Conservation (phyloP, 305 asterid genomes). For the Solanum hybrid region DNA sequence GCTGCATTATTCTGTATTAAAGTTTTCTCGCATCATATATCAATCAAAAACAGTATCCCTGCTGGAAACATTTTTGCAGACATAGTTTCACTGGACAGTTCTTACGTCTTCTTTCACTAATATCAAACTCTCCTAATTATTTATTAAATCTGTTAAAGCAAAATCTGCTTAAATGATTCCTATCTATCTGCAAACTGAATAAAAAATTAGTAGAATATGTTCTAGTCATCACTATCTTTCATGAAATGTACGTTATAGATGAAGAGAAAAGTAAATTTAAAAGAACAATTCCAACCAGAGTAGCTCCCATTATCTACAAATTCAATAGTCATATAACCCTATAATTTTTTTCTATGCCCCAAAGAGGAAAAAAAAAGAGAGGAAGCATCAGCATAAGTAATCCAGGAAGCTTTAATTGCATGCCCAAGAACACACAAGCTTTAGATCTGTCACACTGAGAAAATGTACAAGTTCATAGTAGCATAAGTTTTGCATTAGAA, state of each 20-base stretch:
- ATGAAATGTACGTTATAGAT: neutral
- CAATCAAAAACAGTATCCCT: neutral
- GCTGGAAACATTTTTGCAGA: neutral
- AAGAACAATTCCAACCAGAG: neutral
- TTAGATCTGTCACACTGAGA: neutral
- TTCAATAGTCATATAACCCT: neutral
- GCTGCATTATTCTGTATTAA: neutral
- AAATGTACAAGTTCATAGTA: neutral
- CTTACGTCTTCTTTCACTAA: neutral
- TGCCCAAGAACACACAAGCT: neutral
- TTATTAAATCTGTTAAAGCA: neutral
- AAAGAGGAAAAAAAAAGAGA: neutral
- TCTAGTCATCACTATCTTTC: neutral
- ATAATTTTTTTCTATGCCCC: neutral
- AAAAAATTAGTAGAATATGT: neutral
- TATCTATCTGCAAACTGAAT: neutral
- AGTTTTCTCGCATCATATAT: neutral
- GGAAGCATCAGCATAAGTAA: neutral
- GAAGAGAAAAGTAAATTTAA: neutral
- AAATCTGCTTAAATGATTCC: neutral
- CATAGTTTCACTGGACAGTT: neutral
- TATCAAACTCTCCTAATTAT: neutral
- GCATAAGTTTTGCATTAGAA: neutral
- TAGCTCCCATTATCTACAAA: neutral
- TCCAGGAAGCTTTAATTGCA: neutral